Conservation (phyloP, 345 rosid genomes). For the Rhodamnia rubescens region DNA sequence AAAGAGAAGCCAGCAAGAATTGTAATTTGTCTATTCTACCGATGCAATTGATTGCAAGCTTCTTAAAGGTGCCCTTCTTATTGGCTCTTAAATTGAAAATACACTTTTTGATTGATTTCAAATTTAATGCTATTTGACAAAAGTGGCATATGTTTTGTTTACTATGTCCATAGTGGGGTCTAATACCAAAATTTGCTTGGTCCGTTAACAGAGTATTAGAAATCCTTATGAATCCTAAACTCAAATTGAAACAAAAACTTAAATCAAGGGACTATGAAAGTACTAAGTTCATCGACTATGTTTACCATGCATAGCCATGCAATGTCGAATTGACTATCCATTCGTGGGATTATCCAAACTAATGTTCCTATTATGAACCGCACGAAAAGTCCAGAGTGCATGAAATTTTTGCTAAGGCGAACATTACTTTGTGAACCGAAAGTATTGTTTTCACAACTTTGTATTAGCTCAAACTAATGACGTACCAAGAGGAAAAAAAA, state of each 20-base stretch:
- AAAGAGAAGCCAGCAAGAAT: background rate
- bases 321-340: background rate
- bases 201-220: background rate
- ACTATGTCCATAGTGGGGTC: background rate
- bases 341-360: background rate
- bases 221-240: background rate
- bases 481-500: too few relatives aligned
- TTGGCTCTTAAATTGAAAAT: background rate
- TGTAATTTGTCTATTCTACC: background rate
- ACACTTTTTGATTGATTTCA: background rate
- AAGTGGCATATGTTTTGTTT: background rate
- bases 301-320: background rate
- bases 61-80: background rate
- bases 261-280: background rate
- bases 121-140: background rate
- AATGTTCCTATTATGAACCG: background rate
- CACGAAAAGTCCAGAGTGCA: background rate
- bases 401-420: background rate
- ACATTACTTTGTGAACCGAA: background rate
- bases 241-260: background rate
- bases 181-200: background rate
- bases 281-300: background rate
- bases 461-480: background rate
- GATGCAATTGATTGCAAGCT: background rate
- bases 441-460: background rate